These are phyloP conservation scores for Pichia sp. DNA, from an alignment of 1,139 yeast species.

Conservation along the genomic window DNA sequence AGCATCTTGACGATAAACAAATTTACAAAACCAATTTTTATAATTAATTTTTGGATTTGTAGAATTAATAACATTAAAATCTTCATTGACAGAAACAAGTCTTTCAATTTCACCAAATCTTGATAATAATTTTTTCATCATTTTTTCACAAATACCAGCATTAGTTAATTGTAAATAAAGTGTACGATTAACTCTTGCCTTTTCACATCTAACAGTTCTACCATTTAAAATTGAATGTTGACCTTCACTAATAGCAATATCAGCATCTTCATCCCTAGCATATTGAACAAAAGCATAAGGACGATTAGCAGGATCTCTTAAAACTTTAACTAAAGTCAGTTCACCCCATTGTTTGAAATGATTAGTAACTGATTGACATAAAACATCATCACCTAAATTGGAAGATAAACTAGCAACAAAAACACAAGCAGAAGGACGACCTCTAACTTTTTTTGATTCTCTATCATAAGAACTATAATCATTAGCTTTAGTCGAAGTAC, in stretches of 20 bases:
- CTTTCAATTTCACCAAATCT: conserved; percentile 73
- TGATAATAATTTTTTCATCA: conserved; percentile 37
- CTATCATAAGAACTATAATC: conserved; percentile 8
- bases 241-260: conserved; percentile 58
- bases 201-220: conserved; percentile 77
- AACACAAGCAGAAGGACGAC: conserved; percentile 77
- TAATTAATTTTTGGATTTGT: conserved; percentile 18
- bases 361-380: conserved; percentile 59
- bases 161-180: conserved; percentile 44
- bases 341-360: conserved; percentile 64
- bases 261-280: conserved; percentile 63
- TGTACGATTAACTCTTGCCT: conserved; percentile 86
- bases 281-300: conserved; percentile 96
- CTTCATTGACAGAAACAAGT: conserved; percentile 47
- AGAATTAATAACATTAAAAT: conserved; percentile 18
- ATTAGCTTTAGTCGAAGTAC: conserved; percentile 4
- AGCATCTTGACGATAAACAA: conserved; percentile 85
- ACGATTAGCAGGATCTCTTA: conserved; percentile 73
- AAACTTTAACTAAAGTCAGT: conserved; percentile 70
- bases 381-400: conserved; percentile 57
- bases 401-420: conserved; percentile 81
- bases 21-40: conserved; percentile 72
- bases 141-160: conserved; percentile 26
- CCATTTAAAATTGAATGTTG: conserved; percentile 68
- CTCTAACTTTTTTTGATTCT: conserved; percentile 21